Conservation (phyloP, 2,329 filamentous ascomycete genomes). For the Cryphonectria parasitica region DNA sequence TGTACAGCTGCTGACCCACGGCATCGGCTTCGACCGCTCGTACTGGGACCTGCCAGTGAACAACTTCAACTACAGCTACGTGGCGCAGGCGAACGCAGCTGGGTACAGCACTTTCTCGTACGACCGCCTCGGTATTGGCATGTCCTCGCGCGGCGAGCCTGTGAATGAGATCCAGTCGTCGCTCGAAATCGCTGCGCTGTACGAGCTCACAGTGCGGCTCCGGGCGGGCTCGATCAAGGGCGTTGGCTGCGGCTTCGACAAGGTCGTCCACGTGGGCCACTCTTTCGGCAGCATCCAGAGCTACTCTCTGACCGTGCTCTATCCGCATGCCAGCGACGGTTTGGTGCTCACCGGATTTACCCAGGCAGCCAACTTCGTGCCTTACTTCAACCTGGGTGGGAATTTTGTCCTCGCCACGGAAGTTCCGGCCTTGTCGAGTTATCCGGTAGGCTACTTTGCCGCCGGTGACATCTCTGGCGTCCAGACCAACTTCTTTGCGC, state of each 20-base stretch:
- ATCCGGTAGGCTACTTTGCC: conserved; percentile 58
- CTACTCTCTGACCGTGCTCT: conserved; percentile 55
- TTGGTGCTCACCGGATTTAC: conserved; percentile 65
- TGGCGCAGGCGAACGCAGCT: conserved; percentile 10
- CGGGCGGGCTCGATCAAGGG: conserved; percentile 14
- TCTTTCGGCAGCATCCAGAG: conserved; percentile 65
- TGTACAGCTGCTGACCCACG: conserved; percentile 56
- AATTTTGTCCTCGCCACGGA: conserved; percentile 51
- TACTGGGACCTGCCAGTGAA: conserved; percentile 34
- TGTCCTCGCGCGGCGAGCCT: conserved; percentile 21
- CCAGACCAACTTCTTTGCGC: conserved; percentile 57
- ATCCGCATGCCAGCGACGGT: conserved; percentile 59
- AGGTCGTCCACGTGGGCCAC: conserved; percentile 65
- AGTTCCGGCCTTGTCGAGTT: conserved; percentile 36
- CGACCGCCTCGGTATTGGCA: conserved; percentile 25
- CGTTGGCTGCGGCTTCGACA: conserved; percentile 36
- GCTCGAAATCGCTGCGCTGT: conserved; percentile 24
- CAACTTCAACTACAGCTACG: conserved; percentile 26
- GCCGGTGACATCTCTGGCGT: conserved; percentile 50
- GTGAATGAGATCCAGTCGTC: conserved; percentile 27
- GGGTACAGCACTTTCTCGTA: conserved; percentile 28
- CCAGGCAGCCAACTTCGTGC: conserved; percentile 49
- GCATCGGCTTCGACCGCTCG: conserved; percentile 57
- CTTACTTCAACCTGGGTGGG: conserved; percentile 48
- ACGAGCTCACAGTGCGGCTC: conserved; percentile 21